Evolutionary conservation across 192 early-diverging fungal genomes (phyloP), one percentile per base, ranked within the genome.

Genomic region (Coemansia sp.): DNA sequence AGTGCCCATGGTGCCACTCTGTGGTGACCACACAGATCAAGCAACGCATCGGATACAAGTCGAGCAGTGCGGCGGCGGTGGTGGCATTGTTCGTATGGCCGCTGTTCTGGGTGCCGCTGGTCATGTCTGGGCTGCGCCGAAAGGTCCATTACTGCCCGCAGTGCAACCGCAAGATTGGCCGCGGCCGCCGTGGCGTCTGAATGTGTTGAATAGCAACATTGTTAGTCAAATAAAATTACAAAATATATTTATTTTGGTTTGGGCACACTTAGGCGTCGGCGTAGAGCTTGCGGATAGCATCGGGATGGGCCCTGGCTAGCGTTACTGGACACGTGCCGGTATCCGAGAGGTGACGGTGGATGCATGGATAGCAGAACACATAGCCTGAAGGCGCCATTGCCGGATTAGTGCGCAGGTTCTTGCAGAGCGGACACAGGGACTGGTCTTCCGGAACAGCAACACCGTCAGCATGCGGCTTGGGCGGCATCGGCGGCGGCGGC

Each of bases 321-420:
- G 93, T 92, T 4, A 97, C 85, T 8, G 95, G 95, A 54, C 95
- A 97, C 7, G 84, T 60, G 14, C 81, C 79, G 62, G 86, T 70
- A 17, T 89, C 87, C 17, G 88, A 85, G 7, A 96, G 84, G 58
- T 89, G 87, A 35, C 81, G 83, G 75, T 87, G 89, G 7, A 92
- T 85, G 77, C 94, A 98, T 6, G 90, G 88, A 72, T 98, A 98
- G 75, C 95, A 98, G 61, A 90, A 96, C 11, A 94, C 94, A 65
- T 93, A 96, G 12, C 95, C 95, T 7, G 94, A 87, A 12, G 91
- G 82, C 24, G 94, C 69, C 50, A 93, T 89, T 7, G 95, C 90
- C 4, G 94, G 90, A 72, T 98, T 98, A 25, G 87, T 90, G 58
- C 93, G 84, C 10, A 72, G 73, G 21, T 76, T 66, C 9, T 68